Evolutionary conservation across 202 grass and related monocot genomes (phyloP).

Genomic region (Carex sylvatica): DNA sequence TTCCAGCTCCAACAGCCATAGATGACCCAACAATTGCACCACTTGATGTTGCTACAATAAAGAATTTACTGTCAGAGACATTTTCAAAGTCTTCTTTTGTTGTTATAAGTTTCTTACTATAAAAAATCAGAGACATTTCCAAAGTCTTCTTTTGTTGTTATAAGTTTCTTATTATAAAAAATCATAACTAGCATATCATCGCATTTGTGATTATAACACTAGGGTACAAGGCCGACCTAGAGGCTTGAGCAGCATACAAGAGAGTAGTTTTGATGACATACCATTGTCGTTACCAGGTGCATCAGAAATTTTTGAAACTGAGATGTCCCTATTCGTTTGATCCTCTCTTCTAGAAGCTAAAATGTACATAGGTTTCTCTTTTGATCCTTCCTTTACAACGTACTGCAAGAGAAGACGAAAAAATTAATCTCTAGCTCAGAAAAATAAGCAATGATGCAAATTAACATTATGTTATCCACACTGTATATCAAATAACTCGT

Average conservation of each 20-base stretch:
- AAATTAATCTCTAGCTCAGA: conserved; percentile 22
- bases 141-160: background rate
- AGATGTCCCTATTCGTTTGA: conserved; percentile 39
- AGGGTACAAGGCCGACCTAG: background rate
- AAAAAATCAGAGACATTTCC: background rate
- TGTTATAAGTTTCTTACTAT: background rate
- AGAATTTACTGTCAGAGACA: background rate
- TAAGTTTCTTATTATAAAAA: background rate
- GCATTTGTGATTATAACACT: background rate
- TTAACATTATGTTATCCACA: background rate
- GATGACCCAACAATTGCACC: conserved; percentile 41
- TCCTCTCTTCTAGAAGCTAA: conserved; percentile 80
- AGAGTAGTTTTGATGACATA: conserved; percentile 11
- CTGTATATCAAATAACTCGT: background rate
- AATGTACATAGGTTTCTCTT: conserved; percentile 81
- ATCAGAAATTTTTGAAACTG: background rate
- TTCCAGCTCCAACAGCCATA: conserved; percentile 54
- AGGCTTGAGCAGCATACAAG: background rate
- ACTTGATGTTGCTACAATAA: conserved; percentile 30
- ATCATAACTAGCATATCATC: conserved; percentile 1
- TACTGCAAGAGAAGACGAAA: conserved; percentile 50
- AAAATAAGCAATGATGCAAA: background rate
- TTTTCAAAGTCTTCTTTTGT: background rate
- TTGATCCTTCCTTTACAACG: conserved; percentile 69
- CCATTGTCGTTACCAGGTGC: conserved; percentile 1